Evolutionary conservation across 257 asterid species (phyloP).

Genomic region (Ilex aquifolium): DNA sequence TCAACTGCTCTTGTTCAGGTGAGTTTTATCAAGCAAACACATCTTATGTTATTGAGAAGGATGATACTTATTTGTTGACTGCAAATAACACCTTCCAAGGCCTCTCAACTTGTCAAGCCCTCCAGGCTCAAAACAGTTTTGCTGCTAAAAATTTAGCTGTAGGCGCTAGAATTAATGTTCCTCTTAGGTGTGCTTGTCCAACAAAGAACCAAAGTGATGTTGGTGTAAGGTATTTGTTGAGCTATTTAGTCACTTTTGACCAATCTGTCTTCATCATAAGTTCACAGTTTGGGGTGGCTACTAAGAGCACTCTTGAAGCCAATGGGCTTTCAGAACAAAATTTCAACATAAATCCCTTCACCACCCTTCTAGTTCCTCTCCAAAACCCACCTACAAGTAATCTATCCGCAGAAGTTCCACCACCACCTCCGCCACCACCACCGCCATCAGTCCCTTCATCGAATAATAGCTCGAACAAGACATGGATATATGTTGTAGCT

Average conservation of each 20-base stretch:
- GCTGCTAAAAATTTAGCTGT: neutral
- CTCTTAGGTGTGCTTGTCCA: constrained; percentile 85
- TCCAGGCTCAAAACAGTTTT: constrained; percentile 35
- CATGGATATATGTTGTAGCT: constrained; percentile 58
- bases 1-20: constrained; percentile 75
- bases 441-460: constrained; percentile 24
- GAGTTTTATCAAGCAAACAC: constrained; percentile 42
- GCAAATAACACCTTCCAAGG: constrained; percentile 55
- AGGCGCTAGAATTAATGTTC: constrained; percentile 48
- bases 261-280: constrained; percentile 31
- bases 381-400: constrained; percentile 43
- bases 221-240: constrained; percentile 52
- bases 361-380: constrained; percentile 73
- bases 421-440: constrained; percentile 45
- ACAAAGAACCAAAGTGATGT: constrained; percentile 40
- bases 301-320: constrained; percentile 33
- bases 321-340: constrained; percentile 40
- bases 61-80: constrained; percentile 11
- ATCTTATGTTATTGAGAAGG: constrained; percentile 27
- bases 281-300: constrained; percentile 29
- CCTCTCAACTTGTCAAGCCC: constrained; percentile 63
- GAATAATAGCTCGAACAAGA: constrained; percentile 30
- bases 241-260: constrained; percentile 37
- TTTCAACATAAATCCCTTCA: constrained; percentile 30
- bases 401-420: constrained; percentile 41